These are phyloP conservation scores for Pleurotus tuber-regium DNA, from an alignment of 768 basidiomycete species.

Conservation along the genomic window DNA sequence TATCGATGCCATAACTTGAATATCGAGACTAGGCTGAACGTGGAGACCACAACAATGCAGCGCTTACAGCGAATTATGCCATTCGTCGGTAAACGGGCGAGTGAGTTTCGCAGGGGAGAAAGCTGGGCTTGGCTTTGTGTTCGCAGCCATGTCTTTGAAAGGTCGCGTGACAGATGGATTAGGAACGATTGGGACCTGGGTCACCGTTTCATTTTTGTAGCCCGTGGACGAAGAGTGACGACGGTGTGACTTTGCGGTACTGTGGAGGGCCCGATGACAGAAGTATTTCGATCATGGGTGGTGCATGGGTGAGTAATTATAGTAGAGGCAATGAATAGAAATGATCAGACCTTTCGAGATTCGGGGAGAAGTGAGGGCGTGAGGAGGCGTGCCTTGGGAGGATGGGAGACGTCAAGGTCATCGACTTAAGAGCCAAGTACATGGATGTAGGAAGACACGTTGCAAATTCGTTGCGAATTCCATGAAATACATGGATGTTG, in stretches of 20 bases:
- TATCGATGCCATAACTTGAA: not conserved
- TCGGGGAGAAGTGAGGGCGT: too few species aligned
- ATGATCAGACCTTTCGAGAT: slow-evolving; percentile 1
- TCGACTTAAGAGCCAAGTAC: too few species aligned
- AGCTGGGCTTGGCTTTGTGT: not conserved
- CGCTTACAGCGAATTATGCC: not conserved
- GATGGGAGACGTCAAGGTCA: too few species aligned
- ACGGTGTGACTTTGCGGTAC: not conserved
- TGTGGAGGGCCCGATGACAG: not conserved
- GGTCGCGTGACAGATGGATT: slow-evolving; percentile 4
- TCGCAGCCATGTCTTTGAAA: not conserved
- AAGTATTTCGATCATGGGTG: not conserved
- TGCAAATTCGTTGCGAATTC: too few species aligned
- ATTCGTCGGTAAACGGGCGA: slow-evolving; percentile 1
- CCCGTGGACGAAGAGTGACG: not conserved
- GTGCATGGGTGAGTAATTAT: not conserved
- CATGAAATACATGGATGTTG: too few species aligned
- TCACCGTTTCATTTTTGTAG: slow-evolving; percentile 3
- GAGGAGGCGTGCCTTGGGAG: too few species aligned
- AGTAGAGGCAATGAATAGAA: slow-evolving; percentile 2
- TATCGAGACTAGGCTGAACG: not conserved
- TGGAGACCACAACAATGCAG: not conserved
- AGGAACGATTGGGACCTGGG: slow-evolving; percentile 4
- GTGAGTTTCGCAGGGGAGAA: not conserved
- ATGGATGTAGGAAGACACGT: too few species aligned